A percentile compares a stretch with the other conserved stretches of the same genome.
Conservation (phyloP, 2,329 filamentous ascomycete genomes). For the Aspergillus quadricinctus region DNA sequence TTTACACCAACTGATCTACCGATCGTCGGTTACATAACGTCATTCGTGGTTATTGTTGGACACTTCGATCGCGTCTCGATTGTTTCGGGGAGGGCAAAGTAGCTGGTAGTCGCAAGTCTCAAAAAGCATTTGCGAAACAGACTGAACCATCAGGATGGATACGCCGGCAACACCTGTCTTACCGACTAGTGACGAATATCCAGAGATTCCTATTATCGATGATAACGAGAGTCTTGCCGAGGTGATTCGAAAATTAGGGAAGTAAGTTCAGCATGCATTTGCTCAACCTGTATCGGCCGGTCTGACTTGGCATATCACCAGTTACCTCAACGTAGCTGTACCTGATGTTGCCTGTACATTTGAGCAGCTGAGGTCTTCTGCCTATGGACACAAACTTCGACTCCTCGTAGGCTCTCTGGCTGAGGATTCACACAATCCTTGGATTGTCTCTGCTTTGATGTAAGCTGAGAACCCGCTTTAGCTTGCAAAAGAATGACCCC, state of each 20-base stretch:
- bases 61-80: not conserved
- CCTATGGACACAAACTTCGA: slow-evolving; percentile 34
- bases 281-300: not conserved
- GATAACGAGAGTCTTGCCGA: slow-evolving; percentile 37
- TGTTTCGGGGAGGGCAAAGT: not conserved
- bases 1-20: not conserved
- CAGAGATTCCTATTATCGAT: slow-evolving; percentile 39
- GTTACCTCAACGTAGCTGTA: slow-evolving; percentile 38
- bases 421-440: slow-evolving; percentile 41
- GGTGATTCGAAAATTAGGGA: slow-evolving; percentile 38
- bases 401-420: slow-evolving; percentile 37
- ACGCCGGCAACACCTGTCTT: slow-evolving; percentile 14
- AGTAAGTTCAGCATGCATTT: slow-evolving; percentile 20
- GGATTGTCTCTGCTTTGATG: slow-evolving; percentile 49
- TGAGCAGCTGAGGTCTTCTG: slow-evolving; percentile 40
- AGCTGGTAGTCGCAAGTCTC: not conserved
- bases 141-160: slow-evolving; percentile 3
- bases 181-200: slow-evolving; percentile 20
- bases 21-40: not conserved
- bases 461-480: slow-evolving; percentile 28
- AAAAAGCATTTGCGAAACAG: not conserved
- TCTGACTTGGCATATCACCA: slow-evolving; percentile 13
- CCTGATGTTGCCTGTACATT: slow-evolving; percentile 41
- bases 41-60: not conserved
- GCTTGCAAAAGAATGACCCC: not conserved